Base-by-base conservation (phyloP, 176 grass and related monocot species). In the Sorghum bicolor region DNA sequence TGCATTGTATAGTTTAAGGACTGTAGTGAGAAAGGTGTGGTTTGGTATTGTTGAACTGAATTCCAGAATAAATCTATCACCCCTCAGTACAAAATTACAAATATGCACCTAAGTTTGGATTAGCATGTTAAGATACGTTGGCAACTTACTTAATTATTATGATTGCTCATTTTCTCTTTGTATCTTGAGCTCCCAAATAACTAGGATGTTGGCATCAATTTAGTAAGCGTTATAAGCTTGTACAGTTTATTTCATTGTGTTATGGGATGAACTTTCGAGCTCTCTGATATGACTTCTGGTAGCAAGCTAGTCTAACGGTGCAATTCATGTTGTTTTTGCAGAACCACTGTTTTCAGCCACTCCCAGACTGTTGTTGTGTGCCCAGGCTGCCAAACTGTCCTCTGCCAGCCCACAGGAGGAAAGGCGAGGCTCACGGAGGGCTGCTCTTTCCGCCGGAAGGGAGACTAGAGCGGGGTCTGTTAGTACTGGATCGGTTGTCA, bases 361-460 rank as follows among this genome's bases (percentile, higher is more conserved):
- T 93, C 91, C 65, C 91, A 93, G 72, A 90, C 91, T 22, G 91
- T 93, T 55, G 91, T 93, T 25, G 85, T 93, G 37, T 93, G 91
- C 57, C 81, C 87, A 8, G 86, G 88, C 78, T 93, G 91, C 77
- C 88, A 88, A 64, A 89, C 88, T 29, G 91, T 93, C 6, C 88
- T 93, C 19, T 93, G 91, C 85, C 91, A 93, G 75, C 85, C 91
- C 1, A 93, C 91, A n/a, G 91, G 91, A 68, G 91, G 91, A 33
- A 90, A 90, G 77, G 91, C 91, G 3, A 89, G 91, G 50, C 91
- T 93, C 67, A 93, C 91, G 0, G 91, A 93, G 77, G 91, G 91
- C 47, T 93, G 91, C 82, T 93, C 91, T 38, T 93, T 93, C 91
- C 91, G 91, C 58, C 88, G 85, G 67, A 93, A 93, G 91, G 78